Evolutionary conservation across 805 yeast genomes (phyloP), one percentile per base, ranked within the genome.

Genomic region (Suhomyces prunicola): DNA sequence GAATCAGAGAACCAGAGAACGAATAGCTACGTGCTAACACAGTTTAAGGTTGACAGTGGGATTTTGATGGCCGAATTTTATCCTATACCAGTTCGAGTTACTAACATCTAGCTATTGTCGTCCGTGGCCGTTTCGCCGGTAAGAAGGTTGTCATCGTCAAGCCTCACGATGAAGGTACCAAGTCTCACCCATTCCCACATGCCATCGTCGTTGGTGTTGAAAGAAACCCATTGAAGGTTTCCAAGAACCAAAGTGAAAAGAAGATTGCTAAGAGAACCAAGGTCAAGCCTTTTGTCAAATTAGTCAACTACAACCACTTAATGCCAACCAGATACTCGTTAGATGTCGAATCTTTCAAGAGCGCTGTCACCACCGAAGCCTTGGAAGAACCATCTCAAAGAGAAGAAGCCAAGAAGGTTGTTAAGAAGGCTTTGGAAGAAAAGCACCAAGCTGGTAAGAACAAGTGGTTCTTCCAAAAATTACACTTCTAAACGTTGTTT

Each of bases 121-220:
- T 92, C 80, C 93, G 98, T 81, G 99, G 99, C 76, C 94, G 99
- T 85, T 93, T 85, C 90, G 99, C 99, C 78, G 99, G 99, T 85
- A 93, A 92, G 89, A 94, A 94, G 88, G 99, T 94, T 67, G 99
- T 94, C 78, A 91, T 94, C 76, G 92, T 94, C 77, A 91, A 90
- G 82, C 94, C 97, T 69, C 96, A 89, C 78, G 98, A 94, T 75
- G 97, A 94, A 74, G 99, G 99, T 77, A 84, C 98, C 83, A 94
- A 94, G 84, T 77, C 94, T 63, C 97, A 93, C 85, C 94, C 96
- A 73, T 94, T 91, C 89, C 96, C 97, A 78, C 98, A 94, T 73
- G 99, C 99, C 77, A 85, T 94, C 71, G 99, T 94, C 73, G 98
- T 96, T 67, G 99, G 99, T 86, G 86, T 94, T 68, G 99, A 94